Base-by-base conservation (phyloP, 1,139 yeast genomes). In the Kluyveromyces sp. region DNA sequence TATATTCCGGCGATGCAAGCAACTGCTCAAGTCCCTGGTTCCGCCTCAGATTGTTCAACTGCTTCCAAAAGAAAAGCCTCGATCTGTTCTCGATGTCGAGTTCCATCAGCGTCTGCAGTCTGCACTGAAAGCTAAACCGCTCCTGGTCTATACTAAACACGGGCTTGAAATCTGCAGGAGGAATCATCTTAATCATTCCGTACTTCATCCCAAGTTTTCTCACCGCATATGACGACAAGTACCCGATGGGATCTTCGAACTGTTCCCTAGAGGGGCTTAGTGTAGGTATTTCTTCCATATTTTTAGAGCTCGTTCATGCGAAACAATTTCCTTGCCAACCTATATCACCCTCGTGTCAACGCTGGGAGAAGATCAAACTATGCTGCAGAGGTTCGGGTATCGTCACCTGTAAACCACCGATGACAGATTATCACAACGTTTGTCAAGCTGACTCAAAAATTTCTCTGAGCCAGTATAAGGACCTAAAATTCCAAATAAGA, bases 171-270 rank as follows among this genome's bases (percentile, higher is more conserved):
- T 57, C 66, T 3, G 51, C 46, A 0, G 92, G 92, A 2, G 94
- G 88, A 1, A 75, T 69, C 1, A 83, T 53, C 56, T 83, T 83
- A 26, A 83, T 63, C 53, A 83, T 71, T 0, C 94, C 94, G 58
- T 69, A 82, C 39, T 68, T 60, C 9, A 65, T 65, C 3, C 92
- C 94, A 22, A 80, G 54, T n/a, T 64, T 54, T 11, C 70, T 63
- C 3, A 78, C 65, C 39, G 70, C 73, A 0, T 71, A 66, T 18
- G 77, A 67, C 1, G 83, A 76, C 28, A 83, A 63, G 55, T 77
- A 83, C 3, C 64, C 66, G 36, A 83, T 78, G 1, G 92, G 92
- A 53, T 78, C 74, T 3, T 54, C 57, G 55, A 83, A 81, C 58
- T 83, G 81, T 20, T 63, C 69, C 22, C 57, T 61, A 1, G 75